These are phyloP conservation scores for Sherardia arvensis DNA, from an alignment of 257 asterid species.

Conservation along the genomic window DNA sequence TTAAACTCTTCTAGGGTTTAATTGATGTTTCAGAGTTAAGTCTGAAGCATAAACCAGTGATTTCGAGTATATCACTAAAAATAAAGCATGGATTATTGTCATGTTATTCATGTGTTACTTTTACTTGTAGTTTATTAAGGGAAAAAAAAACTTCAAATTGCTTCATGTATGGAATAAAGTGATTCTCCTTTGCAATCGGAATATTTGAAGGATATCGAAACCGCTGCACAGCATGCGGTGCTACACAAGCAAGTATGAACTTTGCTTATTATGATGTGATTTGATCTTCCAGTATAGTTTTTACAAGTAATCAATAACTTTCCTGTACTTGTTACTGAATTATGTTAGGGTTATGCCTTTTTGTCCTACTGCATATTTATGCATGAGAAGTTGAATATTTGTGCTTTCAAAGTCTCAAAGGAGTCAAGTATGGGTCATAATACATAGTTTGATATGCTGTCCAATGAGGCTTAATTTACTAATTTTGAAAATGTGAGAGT, in stretches of 20 bases:
- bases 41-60: no score
- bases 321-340: conserved; percentile 20
- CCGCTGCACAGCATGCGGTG: conserved; percentile 70
- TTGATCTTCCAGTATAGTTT: conserved; percentile 6
- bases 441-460: no score
- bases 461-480: no score
- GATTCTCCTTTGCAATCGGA: conserved; percentile 28
- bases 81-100: background rate
- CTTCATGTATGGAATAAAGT: conserved; percentile 17
- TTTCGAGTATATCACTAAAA: no score
- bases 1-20: no score
- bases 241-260: conserved; percentile 72
- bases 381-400: no score
- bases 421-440: no score
- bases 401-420: no score
- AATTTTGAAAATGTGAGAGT: no score
- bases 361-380: no score
- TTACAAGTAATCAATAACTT: conserved; percentile 9
- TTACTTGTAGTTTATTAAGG: background rate
- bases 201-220: conserved; percentile 45
- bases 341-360: no score
- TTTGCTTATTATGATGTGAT: conserved; percentile 7
- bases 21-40: no score
- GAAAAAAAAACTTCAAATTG: conserved; percentile 12
- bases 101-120: background rate